These are phyloP conservation scores for Phytophthora cactorum DNA, from an alignment of 352 stramenopile species.

Conservation along the genomic window DNA sequence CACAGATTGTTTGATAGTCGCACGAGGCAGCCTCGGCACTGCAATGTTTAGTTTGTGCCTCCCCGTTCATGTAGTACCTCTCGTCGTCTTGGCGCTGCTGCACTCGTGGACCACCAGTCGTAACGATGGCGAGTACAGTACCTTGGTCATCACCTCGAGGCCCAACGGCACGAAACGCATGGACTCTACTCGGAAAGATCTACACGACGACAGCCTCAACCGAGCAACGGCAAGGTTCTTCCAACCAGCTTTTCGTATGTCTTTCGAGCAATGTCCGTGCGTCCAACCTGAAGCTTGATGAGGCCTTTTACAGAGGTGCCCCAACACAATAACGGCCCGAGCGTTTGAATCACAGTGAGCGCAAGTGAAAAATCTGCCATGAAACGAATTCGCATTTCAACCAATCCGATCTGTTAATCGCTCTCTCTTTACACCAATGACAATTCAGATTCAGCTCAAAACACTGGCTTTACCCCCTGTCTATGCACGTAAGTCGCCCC, in stretches of 20 bases:
- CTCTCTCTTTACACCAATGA: conserved; percentile 20
- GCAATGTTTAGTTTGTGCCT: neutral
- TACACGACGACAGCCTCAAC: conserved; percentile 2
- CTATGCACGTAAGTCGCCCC: conserved; percentile 22
- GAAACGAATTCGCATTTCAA: conserved; percentile 12
- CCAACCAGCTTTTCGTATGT: conserved; percentile 1
- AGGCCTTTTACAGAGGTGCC: conserved; percentile 2
- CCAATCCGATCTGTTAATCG: conserved; percentile 18
- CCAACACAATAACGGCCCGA: conserved; percentile 6
- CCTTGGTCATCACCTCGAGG: neutral
- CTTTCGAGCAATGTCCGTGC: neutral
- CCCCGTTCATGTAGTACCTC: neutral
- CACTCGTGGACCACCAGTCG: neutral
- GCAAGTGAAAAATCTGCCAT: conserved; percentile 9
- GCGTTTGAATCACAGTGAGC: conserved; percentile 10
- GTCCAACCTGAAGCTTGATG: conserved; percentile 7
- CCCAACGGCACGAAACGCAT: conserved; percentile 32
- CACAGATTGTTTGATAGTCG: conserved; percentile 11
- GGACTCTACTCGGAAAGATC: conserved; percentile 20
- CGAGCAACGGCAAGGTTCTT: conserved; percentile 14
- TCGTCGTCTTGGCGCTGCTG: neutral
- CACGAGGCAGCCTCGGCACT: neutral
- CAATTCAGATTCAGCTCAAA: conserved; percentile 1
- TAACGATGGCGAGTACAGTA: neutral
- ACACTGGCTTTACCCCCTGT: conserved; percentile 26